Conservation (phyloP, 208 protist genomes). For the Hexamita inflata region DNA sequence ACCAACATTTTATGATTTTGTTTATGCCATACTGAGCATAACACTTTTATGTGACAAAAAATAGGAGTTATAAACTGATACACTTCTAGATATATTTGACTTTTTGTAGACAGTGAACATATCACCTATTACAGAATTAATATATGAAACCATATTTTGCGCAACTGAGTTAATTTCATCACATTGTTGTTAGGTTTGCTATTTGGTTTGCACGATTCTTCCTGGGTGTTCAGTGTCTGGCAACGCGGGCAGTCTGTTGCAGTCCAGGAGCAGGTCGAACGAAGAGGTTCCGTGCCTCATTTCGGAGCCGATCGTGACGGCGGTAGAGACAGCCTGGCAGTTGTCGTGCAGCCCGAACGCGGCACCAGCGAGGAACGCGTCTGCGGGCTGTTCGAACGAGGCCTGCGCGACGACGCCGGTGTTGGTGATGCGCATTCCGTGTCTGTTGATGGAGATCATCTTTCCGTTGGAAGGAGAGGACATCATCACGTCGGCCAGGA, state of each 20-base stretch:
- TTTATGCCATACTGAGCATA: too few relatives aligned
- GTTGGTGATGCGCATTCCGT: slow-evolving; percentile 78
- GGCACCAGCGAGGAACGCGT: slow-evolving; percentile 90
- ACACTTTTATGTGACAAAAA: too few relatives aligned
- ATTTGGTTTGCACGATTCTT: too few relatives aligned
- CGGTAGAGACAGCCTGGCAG: slow-evolving; percentile 80
- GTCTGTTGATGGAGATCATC: slow-evolving; percentile 69
- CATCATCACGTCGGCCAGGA: slow-evolving; percentile 93
- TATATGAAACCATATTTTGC: too few relatives aligned
- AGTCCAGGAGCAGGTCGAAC: slow-evolving; percentile 82
- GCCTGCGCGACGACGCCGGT: slow-evolving; percentile 84
- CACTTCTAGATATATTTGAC: too few relatives aligned
- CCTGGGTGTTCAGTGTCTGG: too few relatives aligned
- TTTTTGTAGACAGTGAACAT: too few relatives aligned
- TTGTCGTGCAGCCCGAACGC: slow-evolving; percentile 77
- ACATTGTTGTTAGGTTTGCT: too few relatives aligned
- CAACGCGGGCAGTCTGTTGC: slow-evolving; percentile 62
- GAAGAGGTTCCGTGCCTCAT: slow-evolving; percentile 78
- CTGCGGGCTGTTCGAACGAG: slow-evolving; percentile 98
- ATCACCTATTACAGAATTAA: too few relatives aligned
- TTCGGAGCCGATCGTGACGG: slow-evolving; percentile 90
- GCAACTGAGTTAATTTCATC: too few relatives aligned
- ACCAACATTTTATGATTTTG: too few relatives aligned
- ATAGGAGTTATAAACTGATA: too few relatives aligned
- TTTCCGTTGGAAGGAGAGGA: slow-evolving; percentile 63